Conservation (phyloP, 1,139 yeast species). For the Saccharomycopsis crataegensis region DNA sequence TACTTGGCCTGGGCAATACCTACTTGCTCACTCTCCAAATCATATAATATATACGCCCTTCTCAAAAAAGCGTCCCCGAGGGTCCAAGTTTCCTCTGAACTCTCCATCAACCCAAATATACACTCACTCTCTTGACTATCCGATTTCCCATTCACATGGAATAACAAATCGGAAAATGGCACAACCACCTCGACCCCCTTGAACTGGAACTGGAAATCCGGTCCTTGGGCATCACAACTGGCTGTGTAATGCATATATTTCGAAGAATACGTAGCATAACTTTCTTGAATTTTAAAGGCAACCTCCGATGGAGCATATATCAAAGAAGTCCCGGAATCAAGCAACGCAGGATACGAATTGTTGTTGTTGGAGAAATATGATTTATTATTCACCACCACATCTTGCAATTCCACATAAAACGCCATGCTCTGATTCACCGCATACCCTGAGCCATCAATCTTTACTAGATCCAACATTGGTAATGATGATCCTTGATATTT, state of each 20-base stretch:
- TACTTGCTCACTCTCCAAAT: constrained; percentile 56
- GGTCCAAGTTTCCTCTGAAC: constrained; percentile 29
- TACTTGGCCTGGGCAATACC: constrained; percentile 55
- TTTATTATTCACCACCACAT: neutral
- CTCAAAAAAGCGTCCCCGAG: constrained; percentile 74
- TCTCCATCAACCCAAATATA: constrained; percentile 29
- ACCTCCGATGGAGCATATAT: constrained; percentile 43
- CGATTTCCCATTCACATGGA: neutral
- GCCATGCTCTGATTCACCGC: neutral
- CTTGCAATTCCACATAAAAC: constrained; percentile 1
- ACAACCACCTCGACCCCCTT: constrained; percentile 21
- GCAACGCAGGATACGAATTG: constrained; percentile 35
- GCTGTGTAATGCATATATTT: constrained; percentile 31
- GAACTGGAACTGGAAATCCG: constrained; percentile 25
- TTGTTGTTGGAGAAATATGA: neutral
- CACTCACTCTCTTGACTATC: constrained; percentile 24
- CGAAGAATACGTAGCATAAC: constrained; percentile 30
- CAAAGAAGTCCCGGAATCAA: constrained; percentile 66
- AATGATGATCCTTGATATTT: constrained; percentile 38
- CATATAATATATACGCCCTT: constrained; percentile 70
- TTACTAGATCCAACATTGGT: constrained; percentile 46
- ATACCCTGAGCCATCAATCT: constrained; percentile 31
- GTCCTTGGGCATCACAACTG: constrained; percentile 24
- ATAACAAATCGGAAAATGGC: constrained; percentile 12
- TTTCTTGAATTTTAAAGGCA: constrained; percentile 32